A percentile compares a stretch with the other conserved stretches of the same genome.
Conservation (phyloP, 805 yeast genomes). For the Pichia nakasei region DNA sequence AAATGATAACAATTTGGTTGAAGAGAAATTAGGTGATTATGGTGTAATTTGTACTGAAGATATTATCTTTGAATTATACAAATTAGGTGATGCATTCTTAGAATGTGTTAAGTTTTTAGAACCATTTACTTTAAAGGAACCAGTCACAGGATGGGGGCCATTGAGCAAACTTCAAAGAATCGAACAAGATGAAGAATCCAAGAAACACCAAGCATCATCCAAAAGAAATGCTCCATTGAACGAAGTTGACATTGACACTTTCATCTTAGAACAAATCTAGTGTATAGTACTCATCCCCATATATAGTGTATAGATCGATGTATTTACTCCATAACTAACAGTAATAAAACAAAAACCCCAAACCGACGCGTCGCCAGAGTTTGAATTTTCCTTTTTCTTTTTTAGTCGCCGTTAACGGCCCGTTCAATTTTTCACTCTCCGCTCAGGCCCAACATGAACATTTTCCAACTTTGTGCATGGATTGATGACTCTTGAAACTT, state of each 20-base stretch:
- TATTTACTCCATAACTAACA: too few relatives aligned
- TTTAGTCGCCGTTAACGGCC: too few relatives aligned
- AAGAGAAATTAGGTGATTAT: slow-evolving; percentile 58
- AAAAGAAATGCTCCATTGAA: slow-evolving; percentile 57
- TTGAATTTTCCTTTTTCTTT: too few relatives aligned
- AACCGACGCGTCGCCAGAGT: too few relatives aligned
- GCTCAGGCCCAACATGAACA: too few relatives aligned
- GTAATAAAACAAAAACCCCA: too few relatives aligned
- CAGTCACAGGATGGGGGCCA: slow-evolving; percentile 69
- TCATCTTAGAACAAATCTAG: slow-evolving; percentile 50
- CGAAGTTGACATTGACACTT: slow-evolving; percentile 65
- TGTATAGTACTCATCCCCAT: not conserved
- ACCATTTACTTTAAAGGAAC: slow-evolving; percentile 63
- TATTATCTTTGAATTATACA: slow-evolving; percentile 58
- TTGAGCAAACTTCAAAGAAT: slow-evolving; percentile 58
- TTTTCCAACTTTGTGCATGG: too few relatives aligned
- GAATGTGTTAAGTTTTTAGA: slow-evolving; percentile 50
- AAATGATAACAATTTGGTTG: slow-evolving; percentile 69
- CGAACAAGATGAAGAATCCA: slow-evolving; percentile 44
- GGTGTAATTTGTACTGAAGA: slow-evolving; percentile 79
- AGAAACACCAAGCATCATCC: slow-evolving; percentile 40
- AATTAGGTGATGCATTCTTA: slow-evolving; percentile 59
- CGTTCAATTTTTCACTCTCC: too few relatives aligned
- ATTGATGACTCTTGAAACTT: too few relatives aligned
- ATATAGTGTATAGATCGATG: too few relatives aligned